Evolutionary conservation across 768 basidiomycete genomes (phyloP).

Genomic region (Leccinum fibrillosum): DNA sequence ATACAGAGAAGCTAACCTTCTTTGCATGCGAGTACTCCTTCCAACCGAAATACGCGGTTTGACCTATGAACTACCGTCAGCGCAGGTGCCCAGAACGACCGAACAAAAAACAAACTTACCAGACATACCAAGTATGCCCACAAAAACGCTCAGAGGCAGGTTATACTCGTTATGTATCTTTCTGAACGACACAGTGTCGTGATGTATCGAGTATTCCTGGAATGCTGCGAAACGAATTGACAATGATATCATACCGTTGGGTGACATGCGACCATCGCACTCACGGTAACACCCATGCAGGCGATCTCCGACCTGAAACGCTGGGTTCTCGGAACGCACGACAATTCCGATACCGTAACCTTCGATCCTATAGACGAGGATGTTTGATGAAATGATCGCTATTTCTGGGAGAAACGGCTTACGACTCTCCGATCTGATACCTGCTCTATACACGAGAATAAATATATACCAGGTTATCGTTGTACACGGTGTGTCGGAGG

Average conservation of each 20-base stretch:
- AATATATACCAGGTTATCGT: neutral
- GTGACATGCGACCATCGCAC: conserved; percentile 5
- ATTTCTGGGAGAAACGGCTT: neutral
- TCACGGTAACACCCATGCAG: conserved; percentile 24
- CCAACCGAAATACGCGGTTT: conserved; percentile 17
- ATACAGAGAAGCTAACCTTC: neutral
- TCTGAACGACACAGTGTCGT: neutral
- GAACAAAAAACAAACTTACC: neutral
- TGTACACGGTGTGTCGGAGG: conserved; percentile 21
- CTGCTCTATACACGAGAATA: conserved; percentile 9
- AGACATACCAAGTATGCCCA: conserved; percentile 30
- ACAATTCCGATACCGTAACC: conserved; percentile 39
- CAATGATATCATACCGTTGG: neutral
- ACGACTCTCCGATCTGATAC: conserved; percentile 3
- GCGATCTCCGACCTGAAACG: conserved; percentile 14
- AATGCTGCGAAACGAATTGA: conserved; percentile 29
- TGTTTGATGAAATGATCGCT: neutral
- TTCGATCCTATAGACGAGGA: neutral
- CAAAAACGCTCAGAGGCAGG: conserved; percentile 27
- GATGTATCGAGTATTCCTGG: conserved; percentile 15
- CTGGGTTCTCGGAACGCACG: conserved; percentile 14
- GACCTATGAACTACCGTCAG: conserved; percentile 10
- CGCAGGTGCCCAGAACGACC: conserved; percentile 5
- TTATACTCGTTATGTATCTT: conserved; percentile 26
- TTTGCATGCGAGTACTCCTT: conserved; percentile 16